Base-by-base conservation (phyloP, 2,329 filamentous ascomycete species). In the Fusarium chuoi region DNA sequence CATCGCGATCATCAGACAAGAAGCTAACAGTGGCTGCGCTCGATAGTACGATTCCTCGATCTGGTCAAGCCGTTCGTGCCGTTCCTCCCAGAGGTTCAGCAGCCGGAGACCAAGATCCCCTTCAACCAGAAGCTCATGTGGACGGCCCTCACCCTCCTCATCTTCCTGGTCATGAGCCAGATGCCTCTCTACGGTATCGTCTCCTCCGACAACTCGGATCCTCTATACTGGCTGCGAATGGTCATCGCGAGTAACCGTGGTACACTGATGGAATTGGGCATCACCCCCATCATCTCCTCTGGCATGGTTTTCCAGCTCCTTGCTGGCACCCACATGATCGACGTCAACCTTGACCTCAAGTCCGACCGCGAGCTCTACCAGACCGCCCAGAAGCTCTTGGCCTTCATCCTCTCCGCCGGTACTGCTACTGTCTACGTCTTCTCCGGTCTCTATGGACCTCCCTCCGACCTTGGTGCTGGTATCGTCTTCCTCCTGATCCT, bases 221-320 rank as follows among this genome's bases (percentile, higher is more conserved):
- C 96, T 79, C 89, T 99, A 81, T 99, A 99, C 91, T 99, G 96
- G 96, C 90, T 99, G 82, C 93, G 96, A 86, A 98, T 99, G 96
- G 98, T 99, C 92, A 91, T 98, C 90, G 96, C 96, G 82, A 98
- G 94, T 93, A 99, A 99, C 85, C 92, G 95, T 82, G 95, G 95
- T 85, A 98, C 95, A 33, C 84, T 98, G 84, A 98, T 98, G 95
- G 95, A 98, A 83, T 83, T 98, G 87, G 95, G 95, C 88, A 96
- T 98, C 80, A 98, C 96, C 30, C 97, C 97, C 80, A 99, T 99
- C 85, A 98, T 99, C 87, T 98, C 96, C 70, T 98, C 96, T 42
- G 96, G 96, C 86, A 99, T 99, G 96, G 95, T 99, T 81, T 99
- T 99, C 91, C 96, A 99, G 92, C 95, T 99, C 81, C 94, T 99